A percentile compares a stretch with the other conserved stretches of the same genome.
Conservation (phyloP, 768 basidiomycete genomes). For the Russula emetica region DNA sequence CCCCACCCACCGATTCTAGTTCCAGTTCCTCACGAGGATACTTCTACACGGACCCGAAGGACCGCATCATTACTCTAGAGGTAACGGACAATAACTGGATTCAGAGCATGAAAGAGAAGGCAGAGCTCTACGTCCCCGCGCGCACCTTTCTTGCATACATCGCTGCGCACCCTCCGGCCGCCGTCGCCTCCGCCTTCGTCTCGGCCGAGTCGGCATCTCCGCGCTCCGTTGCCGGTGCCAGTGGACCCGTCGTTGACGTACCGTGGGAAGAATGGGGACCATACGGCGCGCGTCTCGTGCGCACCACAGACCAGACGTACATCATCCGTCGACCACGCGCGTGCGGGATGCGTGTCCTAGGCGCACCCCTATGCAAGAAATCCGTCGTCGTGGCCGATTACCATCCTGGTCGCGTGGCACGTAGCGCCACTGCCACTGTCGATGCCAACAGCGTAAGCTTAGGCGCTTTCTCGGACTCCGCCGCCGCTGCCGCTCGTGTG, state of each 20-base stretch:
- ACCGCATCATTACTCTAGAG: constrained; percentile 15
- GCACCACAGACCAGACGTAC: constrained; percentile 1
- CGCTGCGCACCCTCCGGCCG: neutral
- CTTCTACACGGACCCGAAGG: constrained; percentile 17
- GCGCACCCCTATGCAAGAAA: neutral
- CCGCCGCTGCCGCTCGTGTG: neutral
- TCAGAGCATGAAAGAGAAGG: neutral
- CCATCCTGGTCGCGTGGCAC: constrained; percentile 16
- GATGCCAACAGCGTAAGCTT: too few relatives aligned
- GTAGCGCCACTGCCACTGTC: neutral
- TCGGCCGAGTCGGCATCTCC: neutral
- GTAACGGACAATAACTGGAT: constrained; percentile 17
- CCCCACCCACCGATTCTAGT: neutral
- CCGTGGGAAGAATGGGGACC: constrained; percentile 21
- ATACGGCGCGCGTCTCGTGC: constrained; percentile 14
- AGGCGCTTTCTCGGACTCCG: too few relatives aligned
- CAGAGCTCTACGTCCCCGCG: constrained; percentile 8
- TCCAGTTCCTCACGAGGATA: neutral
- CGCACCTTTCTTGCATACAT: constrained; percentile 20
- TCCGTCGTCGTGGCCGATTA: constrained; percentile 13
- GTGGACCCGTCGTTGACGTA: neutral
- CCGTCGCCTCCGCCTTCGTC: too few relatives aligned
- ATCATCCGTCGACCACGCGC: constrained; percentile 11
- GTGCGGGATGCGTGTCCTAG: constrained; percentile 20
- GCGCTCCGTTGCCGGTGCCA: neutral